Conservation (phyloP, 768 basidiomycete genomes). For the Termitomyces titanicus region DNA sequence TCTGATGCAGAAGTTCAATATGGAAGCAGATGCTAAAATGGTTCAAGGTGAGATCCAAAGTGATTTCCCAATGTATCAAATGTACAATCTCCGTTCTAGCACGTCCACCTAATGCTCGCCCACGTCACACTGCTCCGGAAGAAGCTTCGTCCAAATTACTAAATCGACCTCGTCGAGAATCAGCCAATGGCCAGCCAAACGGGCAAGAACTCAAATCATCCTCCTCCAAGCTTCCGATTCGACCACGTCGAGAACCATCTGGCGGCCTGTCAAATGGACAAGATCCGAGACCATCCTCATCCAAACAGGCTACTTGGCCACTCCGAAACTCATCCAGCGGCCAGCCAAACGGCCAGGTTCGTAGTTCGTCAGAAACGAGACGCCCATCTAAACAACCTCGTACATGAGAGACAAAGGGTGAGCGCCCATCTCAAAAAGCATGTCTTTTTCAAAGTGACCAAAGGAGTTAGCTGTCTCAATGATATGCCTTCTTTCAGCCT, state of each 20-base stretch:
- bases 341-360: neutral
- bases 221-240: neutral
- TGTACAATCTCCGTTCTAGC: conserved; percentile 6
- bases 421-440: neutral
- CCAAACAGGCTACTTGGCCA: conserved; percentile 31
- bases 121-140: conserved; percentile 19
- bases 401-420: neutral
- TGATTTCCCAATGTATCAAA: neutral
- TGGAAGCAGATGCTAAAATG: conserved; percentile 69
- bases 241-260: conserved; percentile 4
- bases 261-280: neutral
- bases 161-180: conserved; percentile 13
- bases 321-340: neutral
- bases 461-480: neutral
- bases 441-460: neutral
- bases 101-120: conserved; percentile 12
- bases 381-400: conserved; percentile 1
- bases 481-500: neutral
- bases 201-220: neutral
- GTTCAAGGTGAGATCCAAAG: conserved; percentile 49
- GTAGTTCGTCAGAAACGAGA: neutral
- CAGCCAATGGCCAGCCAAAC: conserved; percentile 8
- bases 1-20: conserved; percentile 75
- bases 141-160: conserved; percentile 21
- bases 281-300: conserved; percentile 12